phyloP scores from a whole-genome alignment of 345 rosid species.

The thale cress (Arabidopsis thaliana) region TAIR10.1 NC_003074.8:21750001-21750500 shows the following conservation, averaged over 20 bases:
- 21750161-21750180: too few relatives aligned
- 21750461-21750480: neutral
- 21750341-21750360: neutral
- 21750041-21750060: neutral
- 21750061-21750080: neutral
- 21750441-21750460: constrained; percentile 13
- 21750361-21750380: neutral
- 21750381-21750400: neutral
- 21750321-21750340: too few relatives aligned
- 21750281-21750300: too few relatives aligned
- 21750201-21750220: neutral
- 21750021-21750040: neutral
- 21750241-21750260: neutral
- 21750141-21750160: neutral
- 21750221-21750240: too few relatives aligned
- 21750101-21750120: neutral
- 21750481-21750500: neutral
- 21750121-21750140: neutral
- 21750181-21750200: neutral
- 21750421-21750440: neutral
- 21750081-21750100: neutral
- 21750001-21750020: neutral
- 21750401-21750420: neutral
- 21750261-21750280: neutral
- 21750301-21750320: too few relatives aligned